Evolutionary conservation across 2,329 filamentous ascomycete species (phyloP), one percentile per base, ranked within the genome.

Genomic region (Colletotrichum phormii): DNA sequence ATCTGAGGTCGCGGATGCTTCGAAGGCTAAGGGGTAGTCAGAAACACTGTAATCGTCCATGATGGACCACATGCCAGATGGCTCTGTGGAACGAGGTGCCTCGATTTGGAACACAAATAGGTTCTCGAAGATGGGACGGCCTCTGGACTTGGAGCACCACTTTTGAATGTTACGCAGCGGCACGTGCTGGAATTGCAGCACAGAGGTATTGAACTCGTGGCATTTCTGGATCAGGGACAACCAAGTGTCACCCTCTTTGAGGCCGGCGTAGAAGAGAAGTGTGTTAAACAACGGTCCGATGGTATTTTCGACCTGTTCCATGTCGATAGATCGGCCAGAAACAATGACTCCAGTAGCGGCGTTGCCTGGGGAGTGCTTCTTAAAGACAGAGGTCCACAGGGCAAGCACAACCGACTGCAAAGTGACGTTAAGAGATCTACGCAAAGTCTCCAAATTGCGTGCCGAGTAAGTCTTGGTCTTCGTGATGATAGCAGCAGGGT

Each of bases 251-350:
- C 81, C 78, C 0, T 80, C 75, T 7, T 82, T 73, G 15, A 88
- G 75, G 6, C 83, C 78, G 42, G 91, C 82, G 67, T 89, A 87
- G 79, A 93, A 95, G 0, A 95, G 95, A 1, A 98, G 84, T 0
- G 95, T 98, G 79, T 98, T 98, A 87, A 98, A 97, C 24, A 98
- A 83, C 0, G 96, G 95, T 0, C 95, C 96, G 54, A 97, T 88
- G 0, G 94, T 89, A 26, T 86, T 79, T 59, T 95, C 92, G 2
- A 91, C 88, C 2, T 86, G 86, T 8, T 92, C 87, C 13, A 95
- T 82, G 55, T 93, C 89, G 5, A 97, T 89, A 0, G 91, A 89
- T 72, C 95, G 89, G 0, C 95, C 96, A 7, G 95, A 97, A 0
- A 94, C 88, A 13, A 98, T 88, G 24, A 97, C 84, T 0, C 96